phyloP scores from a whole-genome alignment of 2,329 filamentous ascomycete genomes.

The Achaetomium macrosporum region DNA sequence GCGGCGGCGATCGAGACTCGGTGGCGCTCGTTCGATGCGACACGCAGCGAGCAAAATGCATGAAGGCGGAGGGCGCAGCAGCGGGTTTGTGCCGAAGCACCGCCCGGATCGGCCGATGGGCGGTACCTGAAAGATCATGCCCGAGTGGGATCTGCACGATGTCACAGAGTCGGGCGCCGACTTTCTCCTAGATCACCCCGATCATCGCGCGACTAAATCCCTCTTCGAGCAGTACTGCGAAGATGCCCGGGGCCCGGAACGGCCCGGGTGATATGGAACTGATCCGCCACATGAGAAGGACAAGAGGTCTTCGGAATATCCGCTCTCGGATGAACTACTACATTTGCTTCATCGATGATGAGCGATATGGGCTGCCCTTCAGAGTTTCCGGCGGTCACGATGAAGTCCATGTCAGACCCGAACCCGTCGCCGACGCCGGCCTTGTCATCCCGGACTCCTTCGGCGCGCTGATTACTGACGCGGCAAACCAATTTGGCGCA shows the following conservation, averaged over 20 bases:
- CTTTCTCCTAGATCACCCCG: conserved; percentile 19
- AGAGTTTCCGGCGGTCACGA: conserved; percentile 27
- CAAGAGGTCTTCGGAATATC: not conserved
- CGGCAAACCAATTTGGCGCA: conserved; percentile 36
- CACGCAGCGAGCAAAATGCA: conserved; percentile 30
- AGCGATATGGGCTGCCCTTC: conserved; percentile 35
- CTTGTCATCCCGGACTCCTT: too few species aligned
- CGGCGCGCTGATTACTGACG: conserved; percentile 35
- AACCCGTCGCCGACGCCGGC: too few species aligned
- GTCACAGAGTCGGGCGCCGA: conserved; percentile 32
- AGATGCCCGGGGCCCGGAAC: conserved; percentile 3
- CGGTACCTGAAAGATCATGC: conserved; percentile 34
- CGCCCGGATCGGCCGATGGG: conserved; percentile 32
- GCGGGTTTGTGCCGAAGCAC: conserved; percentile 32
- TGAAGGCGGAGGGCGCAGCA: conserved; percentile 31
- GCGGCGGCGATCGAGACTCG: conserved; percentile 30
- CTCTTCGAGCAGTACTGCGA: conserved; percentile 16
- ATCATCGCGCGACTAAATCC: conserved; percentile 16
- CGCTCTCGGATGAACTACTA: conserved; percentile 2
- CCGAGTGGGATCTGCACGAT: conserved; percentile 41
- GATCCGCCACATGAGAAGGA: not conserved
- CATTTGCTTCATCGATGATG: conserved; percentile 36
- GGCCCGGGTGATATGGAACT: conserved; percentile 32
- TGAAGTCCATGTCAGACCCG: too few species aligned
- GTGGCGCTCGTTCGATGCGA: conserved; percentile 37